A percentile compares a stretch with the other conserved stretches of the same genome.
phyloP scores from a whole-genome alignment of 495 filamentous ascomycete genomes.

The Penicillium pulvis region DNA sequence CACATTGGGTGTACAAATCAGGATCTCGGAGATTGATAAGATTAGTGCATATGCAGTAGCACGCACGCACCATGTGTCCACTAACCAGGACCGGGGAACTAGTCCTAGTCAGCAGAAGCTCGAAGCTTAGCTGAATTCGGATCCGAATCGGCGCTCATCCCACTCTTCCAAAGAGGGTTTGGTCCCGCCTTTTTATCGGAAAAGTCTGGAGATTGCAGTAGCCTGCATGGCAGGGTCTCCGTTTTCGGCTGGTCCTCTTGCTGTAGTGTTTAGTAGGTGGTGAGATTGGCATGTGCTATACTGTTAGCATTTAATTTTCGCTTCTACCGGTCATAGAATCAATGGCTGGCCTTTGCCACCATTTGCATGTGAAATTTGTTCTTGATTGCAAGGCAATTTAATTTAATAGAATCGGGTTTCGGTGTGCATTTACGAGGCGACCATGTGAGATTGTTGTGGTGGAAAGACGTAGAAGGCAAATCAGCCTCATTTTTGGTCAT shows the following conservation, averaged over 20 bases:
- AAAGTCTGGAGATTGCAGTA: not conserved
- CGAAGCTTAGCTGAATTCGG: not conserved
- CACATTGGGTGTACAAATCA: not conserved
- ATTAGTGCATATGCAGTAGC: conserved; percentile 7
- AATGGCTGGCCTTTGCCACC: not conserved
- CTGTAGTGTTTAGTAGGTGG: not conserved
- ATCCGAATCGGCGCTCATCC: not conserved
- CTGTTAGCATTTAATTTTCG: not conserved
- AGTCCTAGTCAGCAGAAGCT: conserved; percentile 1
- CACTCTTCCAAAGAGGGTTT: not conserved
- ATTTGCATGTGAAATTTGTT: not conserved
- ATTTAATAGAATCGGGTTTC: not conserved
- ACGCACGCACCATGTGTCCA: conserved; percentile 6
- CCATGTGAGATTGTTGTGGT: not conserved
- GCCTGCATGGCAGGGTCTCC: not conserved
- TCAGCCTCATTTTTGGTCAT: conserved; percentile 5
- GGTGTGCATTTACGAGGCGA: not conserved
- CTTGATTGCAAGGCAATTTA: too few species aligned
- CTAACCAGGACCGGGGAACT: not conserved
- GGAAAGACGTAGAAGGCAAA: not conserved
- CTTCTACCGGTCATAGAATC: not conserved
- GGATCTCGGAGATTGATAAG: conserved; percentile 21
- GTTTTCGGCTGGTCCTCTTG: conserved; percentile 4
- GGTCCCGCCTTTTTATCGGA: not conserved
- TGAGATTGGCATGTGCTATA: not conserved